A percentile compares a stretch with the other conserved stretches of the same genome.
These are phyloP conservation scores for Macroventuria anomochaeta DNA, from an alignment of 2,329 filamentous ascomycete genomes.

Conservation along the genomic window DNA sequence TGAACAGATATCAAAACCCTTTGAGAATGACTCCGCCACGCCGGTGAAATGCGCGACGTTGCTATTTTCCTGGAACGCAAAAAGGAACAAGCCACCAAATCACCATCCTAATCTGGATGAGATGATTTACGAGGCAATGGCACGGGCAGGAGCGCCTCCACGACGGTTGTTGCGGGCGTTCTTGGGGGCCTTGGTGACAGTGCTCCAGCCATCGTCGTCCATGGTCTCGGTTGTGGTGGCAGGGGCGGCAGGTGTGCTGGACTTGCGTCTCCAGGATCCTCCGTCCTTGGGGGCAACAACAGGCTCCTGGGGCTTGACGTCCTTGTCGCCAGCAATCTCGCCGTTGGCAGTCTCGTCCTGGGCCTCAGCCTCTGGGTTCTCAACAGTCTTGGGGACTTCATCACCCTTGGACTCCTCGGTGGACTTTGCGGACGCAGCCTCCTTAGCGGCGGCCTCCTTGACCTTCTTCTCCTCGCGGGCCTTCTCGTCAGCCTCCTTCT, in stretches of 20 bases:
- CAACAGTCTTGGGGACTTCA: constrained; percentile 23
- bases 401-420: constrained; percentile 39
- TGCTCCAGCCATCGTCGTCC: constrained; percentile 62
- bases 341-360: constrained; percentile 58
- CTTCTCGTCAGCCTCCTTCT: constrained; percentile 87
- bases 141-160: constrained; percentile 50
- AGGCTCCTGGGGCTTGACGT: constrained; percentile 63
- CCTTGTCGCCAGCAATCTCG: constrained; percentile 59
- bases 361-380: constrained; percentile 53
- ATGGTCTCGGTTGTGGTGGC: constrained; percentile 54
- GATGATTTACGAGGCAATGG: constrained; percentile 54
- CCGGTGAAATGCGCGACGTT: constrained; percentile 35
- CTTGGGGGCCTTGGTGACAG: constrained; percentile 57
- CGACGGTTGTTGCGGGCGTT: constrained; percentile 46
- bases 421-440: constrained; percentile 48
- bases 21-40: constrained; percentile 33
- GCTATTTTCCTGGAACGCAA: constrained; percentile 35
- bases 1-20: constrained; percentile 32
- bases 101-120: background rate
- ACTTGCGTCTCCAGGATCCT: constrained; percentile 51
- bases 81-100: constrained; percentile 16
- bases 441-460: constrained; percentile 55
- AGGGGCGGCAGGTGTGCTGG: constrained; percentile 37
- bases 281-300: constrained; percentile 52
- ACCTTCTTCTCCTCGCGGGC: constrained; percentile 71